Evolutionary conservation across 805 yeast genomes (phyloP).

Genomic region (Wickerhamia fluorescens): DNA sequence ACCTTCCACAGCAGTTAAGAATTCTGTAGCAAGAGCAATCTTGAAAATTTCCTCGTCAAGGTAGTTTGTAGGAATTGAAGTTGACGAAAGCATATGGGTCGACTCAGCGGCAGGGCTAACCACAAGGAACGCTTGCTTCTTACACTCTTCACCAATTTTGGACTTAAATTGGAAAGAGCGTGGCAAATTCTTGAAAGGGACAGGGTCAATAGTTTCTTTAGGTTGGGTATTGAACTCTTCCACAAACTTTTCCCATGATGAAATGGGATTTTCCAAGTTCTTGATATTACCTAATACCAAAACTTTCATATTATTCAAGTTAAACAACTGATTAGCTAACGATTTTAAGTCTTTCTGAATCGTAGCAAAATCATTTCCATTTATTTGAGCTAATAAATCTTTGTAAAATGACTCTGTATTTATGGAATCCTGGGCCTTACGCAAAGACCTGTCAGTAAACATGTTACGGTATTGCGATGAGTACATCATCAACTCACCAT

Average conservation of each 20-base stretch:
- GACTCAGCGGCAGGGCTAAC: slow-evolving; percentile 84
- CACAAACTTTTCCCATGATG: slow-evolving; percentile 46
- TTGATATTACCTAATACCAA: slow-evolving; percentile 64
- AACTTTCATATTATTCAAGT: slow-evolving; percentile 54
- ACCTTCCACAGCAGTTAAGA: slow-evolving; percentile 83
- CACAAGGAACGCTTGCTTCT: slow-evolving; percentile 51
- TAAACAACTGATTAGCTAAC: slow-evolving; percentile 47
- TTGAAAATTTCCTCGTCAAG: slow-evolving; percentile 53
- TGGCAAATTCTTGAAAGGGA: slow-evolving; percentile 35
- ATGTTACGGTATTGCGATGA: slow-evolving; percentile 52
- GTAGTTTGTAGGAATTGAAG: slow-evolving; percentile 50
- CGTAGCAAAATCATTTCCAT: slow-evolving; percentile 34
- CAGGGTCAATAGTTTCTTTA: slow-evolving; percentile 4
- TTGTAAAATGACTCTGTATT: slow-evolving; percentile 53
- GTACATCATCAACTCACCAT: slow-evolving; percentile 56
- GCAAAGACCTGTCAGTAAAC: slow-evolving; percentile 53
- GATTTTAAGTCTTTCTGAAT: slow-evolving; percentile 45
- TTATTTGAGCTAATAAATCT: slow-evolving; percentile 37
- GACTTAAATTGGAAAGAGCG: slow-evolving; percentile 49
- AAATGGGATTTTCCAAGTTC: slow-evolving; percentile 47
- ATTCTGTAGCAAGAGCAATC: slow-evolving; percentile 66
- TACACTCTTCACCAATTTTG: slow-evolving; percentile 45
- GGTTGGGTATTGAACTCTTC: slow-evolving; percentile 8
- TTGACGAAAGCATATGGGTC: slow-evolving; percentile 53
- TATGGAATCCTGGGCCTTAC: slow-evolving; percentile 60